Conservation (phyloP, 1,284 basidiomycete species). For the Paramarasmius palmivorus region DNA sequence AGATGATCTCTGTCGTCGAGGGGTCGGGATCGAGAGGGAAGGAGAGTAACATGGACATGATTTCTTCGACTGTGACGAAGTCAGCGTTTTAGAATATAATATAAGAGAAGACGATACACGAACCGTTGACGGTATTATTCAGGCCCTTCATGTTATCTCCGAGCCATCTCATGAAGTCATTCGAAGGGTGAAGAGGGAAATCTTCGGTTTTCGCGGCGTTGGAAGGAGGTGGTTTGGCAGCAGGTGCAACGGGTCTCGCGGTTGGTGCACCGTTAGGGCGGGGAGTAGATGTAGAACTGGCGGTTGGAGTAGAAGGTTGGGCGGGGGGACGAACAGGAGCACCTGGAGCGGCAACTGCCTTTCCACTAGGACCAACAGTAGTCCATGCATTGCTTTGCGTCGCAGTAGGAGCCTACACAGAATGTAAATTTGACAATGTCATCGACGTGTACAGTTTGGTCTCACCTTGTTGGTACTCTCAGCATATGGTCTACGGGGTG, state of each 20-base stretch:
- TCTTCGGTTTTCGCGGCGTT: conserved; percentile 55
- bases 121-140: conserved; percentile 79
- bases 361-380: conserved; percentile 82
- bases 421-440: too few relatives aligned
- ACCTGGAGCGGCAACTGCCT: conserved; percentile 39
- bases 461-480: conserved; percentile 77
- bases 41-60: conserved; percentile 86
- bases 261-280: conserved; percentile 38
- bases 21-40: conserved; percentile 89
- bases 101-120: conserved; percentile 12
- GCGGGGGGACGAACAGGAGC: conserved; percentile 36
- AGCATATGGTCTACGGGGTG: conserved; percentile 73
- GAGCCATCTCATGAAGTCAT: conserved; percentile 93
- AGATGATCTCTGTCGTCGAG: conserved; percentile 84
- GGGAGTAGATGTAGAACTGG: conserved; percentile 24
- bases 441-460: too few relatives aligned
- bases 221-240: conserved; percentile 38
- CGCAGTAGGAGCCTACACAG: conserved; percentile 24
- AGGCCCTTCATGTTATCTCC: conserved; percentile 87
- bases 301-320: conserved; percentile 22
- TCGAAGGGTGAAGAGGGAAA: conserved; percentile 64
- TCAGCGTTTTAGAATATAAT: conserved; percentile 7
- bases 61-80: conserved; percentile 77
- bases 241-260: conserved; percentile 35
- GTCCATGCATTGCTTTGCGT: conserved; percentile 72